Evolutionary conservation across 495 filamentous ascomycete species (phyloP), one percentile per base, ranked within the genome.

Genomic region (Xylaria acuta): DNA sequence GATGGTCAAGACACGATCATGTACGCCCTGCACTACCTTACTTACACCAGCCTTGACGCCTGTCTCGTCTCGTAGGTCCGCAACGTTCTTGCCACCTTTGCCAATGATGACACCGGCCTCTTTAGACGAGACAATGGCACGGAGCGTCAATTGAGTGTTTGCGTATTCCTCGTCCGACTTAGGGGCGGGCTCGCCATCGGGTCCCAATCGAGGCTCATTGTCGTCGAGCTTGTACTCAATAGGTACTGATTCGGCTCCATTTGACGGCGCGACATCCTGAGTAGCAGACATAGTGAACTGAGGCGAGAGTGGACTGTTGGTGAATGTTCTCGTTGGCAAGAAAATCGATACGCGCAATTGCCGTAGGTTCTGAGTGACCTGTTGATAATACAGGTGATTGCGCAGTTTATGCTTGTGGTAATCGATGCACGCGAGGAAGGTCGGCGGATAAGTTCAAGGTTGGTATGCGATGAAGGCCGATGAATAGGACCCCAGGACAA

Each of bases 21-120:
- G 94, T 53, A 99, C 96, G 70, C 95, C 95, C 66, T 93, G 94
- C 59, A 99, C 96, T 54, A 98, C 97, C 86, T 98, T 99, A 88
- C 94, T 97, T 51, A 99, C 96, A 73, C 96, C 96, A 72, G 96
- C 96, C 82, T 95, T 97, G 64, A 98, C 96, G 71, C 94, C 96
- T 64, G 97, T 99, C 82, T 97, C 94, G 71, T 99, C 95, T 77
- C 96, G 93, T 34, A 99, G 86, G 79, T 98, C 95, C 32, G 96
- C 96, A 51, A 99, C 96, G 78, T 99, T 98, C 87, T 99, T 97
- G 71, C 96, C 96, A 51, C 92, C 94, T 84, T 98, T 99, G 77
- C 96, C 96, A 78, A 99, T 99, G 81, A 99, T 98, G 69, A 98
- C 93, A 75, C 96, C 96, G 67, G 96, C 96, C 83, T 98, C 96